phyloP scores from a whole-genome alignment of 2,329 filamentous ascomycete genomes.

The Zalaria sp. region DNA sequence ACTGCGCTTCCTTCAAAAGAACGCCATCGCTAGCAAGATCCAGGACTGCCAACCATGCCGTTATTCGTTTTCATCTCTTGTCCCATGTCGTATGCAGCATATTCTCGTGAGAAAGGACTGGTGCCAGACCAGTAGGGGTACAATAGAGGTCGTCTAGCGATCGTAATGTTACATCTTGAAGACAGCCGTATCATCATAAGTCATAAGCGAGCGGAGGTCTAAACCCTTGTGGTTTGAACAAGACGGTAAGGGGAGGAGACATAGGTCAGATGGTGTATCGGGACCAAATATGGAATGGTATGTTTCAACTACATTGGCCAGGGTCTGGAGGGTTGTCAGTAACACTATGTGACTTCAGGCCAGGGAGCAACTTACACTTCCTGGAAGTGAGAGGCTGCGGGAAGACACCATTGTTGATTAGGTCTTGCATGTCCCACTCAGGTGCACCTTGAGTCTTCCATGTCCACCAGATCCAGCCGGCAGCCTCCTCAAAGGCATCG shows the following conservation, averaged over 20 bases:
- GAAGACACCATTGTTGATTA: conserved; percentile 24
- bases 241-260: background rate
- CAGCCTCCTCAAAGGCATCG: conserved; percentile 32
- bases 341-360: background rate
- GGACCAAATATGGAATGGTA: background rate
- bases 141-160: background rate
- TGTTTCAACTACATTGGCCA: conserved; percentile 6
- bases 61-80: too few species aligned
- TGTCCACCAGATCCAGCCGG: conserved; percentile 36
- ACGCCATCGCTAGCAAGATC: too few species aligned
- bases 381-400: conserved; percentile 10
- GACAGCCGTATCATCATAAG: background rate
- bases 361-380: conserved; percentile 9
- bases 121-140: too few species aligned
- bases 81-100: too few species aligned
- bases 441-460: conserved; percentile 36
- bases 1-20: too few species aligned
- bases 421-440: conserved; percentile 34
- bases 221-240: background rate
- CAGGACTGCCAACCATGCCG: too few species aligned
- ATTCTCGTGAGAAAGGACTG: too few species aligned
- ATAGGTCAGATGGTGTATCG: background rate
- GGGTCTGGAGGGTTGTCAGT: conserved; percentile 1
- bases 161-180: background rate
- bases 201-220: background rate